These are phyloP conservation scores for Ophiosphaerella korrae DNA, from an alignment of 2,329 filamentous ascomycete species.

Conservation along the genomic window DNA sequence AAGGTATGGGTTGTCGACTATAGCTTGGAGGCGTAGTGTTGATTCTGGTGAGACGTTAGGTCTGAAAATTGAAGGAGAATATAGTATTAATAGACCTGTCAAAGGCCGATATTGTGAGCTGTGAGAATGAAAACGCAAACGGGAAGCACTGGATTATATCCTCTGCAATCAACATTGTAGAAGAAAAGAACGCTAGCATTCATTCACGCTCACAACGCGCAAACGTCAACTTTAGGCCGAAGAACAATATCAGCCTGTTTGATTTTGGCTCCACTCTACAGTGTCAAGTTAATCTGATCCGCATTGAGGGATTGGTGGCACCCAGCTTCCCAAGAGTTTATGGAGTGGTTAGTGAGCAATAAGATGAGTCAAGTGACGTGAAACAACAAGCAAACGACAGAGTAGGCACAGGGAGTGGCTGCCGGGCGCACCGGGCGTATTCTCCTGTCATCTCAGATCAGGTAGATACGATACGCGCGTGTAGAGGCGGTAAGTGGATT, in stretches of 20 bases:
- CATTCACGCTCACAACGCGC: background rate
- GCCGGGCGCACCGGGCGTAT: slow-evolving; percentile 1
- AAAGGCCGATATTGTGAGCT: background rate
- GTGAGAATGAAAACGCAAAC: background rate
- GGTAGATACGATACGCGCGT: too few relatives aligned
- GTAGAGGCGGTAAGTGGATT: background rate
- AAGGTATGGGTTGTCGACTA: background rate
- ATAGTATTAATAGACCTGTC: background rate
- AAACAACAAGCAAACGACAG: slow-evolving; percentile 3
- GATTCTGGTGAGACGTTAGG: background rate
- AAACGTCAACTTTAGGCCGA: background rate
- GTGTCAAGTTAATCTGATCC: slow-evolving; percentile 7
- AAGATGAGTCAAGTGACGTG: slow-evolving; percentile 8
- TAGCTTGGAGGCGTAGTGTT: background rate
- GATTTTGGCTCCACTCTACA: slow-evolving; percentile 2
- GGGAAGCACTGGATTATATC: background rate
- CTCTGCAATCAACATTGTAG: background rate
- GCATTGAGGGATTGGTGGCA: slow-evolving; percentile 3
- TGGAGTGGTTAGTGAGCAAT: background rate
- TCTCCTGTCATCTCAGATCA: slow-evolving; percentile 3
- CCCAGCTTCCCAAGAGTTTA: slow-evolving; percentile 1
- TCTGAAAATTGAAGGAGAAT: background rate
- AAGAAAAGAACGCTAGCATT: background rate
- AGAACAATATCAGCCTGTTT: background rate
- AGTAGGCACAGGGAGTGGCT: slow-evolving; percentile 5